Base-by-base conservation (phyloP, 2,329 filamentous ascomycete species). In the Talaromyces sp. region DNA sequence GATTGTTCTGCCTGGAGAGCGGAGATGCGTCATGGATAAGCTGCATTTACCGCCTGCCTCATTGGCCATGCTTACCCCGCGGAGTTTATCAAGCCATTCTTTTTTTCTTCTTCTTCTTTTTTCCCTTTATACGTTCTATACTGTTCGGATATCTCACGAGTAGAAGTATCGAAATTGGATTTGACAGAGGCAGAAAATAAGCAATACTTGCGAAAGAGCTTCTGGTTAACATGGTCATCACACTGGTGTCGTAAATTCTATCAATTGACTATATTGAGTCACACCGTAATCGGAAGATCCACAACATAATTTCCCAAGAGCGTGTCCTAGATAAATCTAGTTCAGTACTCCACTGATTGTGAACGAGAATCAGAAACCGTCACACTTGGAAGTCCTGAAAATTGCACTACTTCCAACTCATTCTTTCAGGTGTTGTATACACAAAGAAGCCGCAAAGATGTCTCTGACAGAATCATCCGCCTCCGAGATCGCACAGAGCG, bases 381-480 rank as follows among this genome's bases (percentile, higher is more conserved):
- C 31, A 50, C 46, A 31, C 31, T 14, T 4, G 7, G 5, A 31
- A 31, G 14, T 7, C 7, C 1, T 0, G 31, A 4, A 31, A 1
- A 9, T 2, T 11, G 8, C 7, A 50, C 46, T n/a, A n/a, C 12
- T 16, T 25, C 31, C n/a, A 12, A 6, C 9, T 33, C 28, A n/a
- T 8, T 7, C 1, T 16, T 16, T 14, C n/a, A 8, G 1, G 31
- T 57, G 42, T 31, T 12, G 11, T 5, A 1, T 16, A 18, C 35
- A 4, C 35, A 25, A 11, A 16, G 25, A 35, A 12, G 2, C 35
- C 8, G 18, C 31, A 35, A 50, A 16, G 33, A 96, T 98, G 95
- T 96, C 93, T 68, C 83, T 97, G 64, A 96, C 93, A 56, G 93
- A 91, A 75, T 91, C 90, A 60, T 89, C 88, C 35, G 90, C 93